These are phyloP conservation scores for Phytophthora cryptogea DNA, from an alignment of 352 stramenopile species.

Conservation along the genomic window DNA sequence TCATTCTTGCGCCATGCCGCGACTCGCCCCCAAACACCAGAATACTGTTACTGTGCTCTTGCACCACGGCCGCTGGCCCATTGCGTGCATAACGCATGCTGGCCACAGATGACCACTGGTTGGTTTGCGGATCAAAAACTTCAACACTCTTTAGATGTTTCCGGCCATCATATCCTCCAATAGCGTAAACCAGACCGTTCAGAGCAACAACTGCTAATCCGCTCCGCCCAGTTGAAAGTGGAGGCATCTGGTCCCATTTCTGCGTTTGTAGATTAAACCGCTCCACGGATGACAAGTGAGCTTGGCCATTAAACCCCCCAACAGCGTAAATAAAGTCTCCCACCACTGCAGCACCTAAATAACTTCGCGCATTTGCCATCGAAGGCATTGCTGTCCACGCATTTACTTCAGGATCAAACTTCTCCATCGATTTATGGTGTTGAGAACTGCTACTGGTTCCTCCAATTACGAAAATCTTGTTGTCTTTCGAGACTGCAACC, in stretches of 20 bases:
- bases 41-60: conserved; percentile 54
- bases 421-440: conserved; percentile 60
- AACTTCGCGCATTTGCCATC: conserved; percentile 67
- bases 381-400: conserved; percentile 52
- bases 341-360: conserved; percentile 55
- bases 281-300: conserved; percentile 60
- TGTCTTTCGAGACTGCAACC: conserved; percentile 47
- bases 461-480: conserved; percentile 65
- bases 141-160: conserved; percentile 73
- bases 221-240: conserved; percentile 56
- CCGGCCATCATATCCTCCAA: conserved; percentile 70
- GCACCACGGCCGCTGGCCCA: conserved; percentile 54
- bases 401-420: conserved; percentile 58
- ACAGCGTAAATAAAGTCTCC: conserved; percentile 64
- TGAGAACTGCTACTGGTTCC: conserved; percentile 62
- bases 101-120: conserved; percentile 48
- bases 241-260: conserved; percentile 57
- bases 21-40: conserved; percentile 74
- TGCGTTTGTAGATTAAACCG: conserved; percentile 50
- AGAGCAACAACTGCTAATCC: conserved; percentile 58
- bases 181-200: conserved; percentile 58
- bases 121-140: conserved; percentile 52
- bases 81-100: conserved; percentile 71
- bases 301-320: conserved; percentile 74
- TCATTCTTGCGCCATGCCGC: conserved; percentile 64